Base-by-base conservation (phyloP, 1,284 basidiomycete genomes). In the Cutaneotrichosporon arboriforme region DNA sequence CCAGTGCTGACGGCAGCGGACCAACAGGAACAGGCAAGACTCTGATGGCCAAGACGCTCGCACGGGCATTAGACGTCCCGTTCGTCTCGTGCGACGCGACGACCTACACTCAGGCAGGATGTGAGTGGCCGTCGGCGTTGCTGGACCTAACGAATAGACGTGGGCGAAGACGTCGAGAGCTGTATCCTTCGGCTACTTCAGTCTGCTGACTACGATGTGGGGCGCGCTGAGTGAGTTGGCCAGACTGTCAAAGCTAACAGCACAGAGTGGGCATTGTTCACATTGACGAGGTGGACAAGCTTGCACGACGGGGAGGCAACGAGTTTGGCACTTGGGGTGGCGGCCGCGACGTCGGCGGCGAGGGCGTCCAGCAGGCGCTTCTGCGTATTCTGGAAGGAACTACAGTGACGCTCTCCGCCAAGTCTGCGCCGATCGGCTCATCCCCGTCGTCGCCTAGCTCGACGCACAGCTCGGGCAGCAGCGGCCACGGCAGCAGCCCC, bases 231-330 rank as follows among this genome's bases (percentile, higher is more conserved):
- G 73, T 74, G 49, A 59, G 72, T 62, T 15, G 4, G 13, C 21
- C 4, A 3, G 4, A 12, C 13, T 14, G n/a, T 7, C 1, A 2
- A 2, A 18, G 35, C 49, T 57, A 34, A 56, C 43, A n/a, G 3
- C 60, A n/a, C n/a, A 90, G 88, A 65, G 83, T 84, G 64, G 91
- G 91, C 4, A 97, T 97, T 54, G 85, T 97, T 18, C 94, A 93
- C 70, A 93, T 97, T 48, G 94, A 97, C 66, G 94, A 97, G 76
- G 79, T 93, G 2, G 93, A 97, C 76, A 97, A 97, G 76, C 84
- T 97, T 50, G 87, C 88, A 3, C 64, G 77, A 22, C 81, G 85
- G 36, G 86, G 84, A 54, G 77, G 79, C 22, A 78, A 80, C 12
- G 84, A 86, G 13, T 61, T 63, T 23, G 72, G 70, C 3, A 65